Conservation (phyloP, 495 filamentous ascomycete species). For the Aspergillus olivimuriae region DNA sequence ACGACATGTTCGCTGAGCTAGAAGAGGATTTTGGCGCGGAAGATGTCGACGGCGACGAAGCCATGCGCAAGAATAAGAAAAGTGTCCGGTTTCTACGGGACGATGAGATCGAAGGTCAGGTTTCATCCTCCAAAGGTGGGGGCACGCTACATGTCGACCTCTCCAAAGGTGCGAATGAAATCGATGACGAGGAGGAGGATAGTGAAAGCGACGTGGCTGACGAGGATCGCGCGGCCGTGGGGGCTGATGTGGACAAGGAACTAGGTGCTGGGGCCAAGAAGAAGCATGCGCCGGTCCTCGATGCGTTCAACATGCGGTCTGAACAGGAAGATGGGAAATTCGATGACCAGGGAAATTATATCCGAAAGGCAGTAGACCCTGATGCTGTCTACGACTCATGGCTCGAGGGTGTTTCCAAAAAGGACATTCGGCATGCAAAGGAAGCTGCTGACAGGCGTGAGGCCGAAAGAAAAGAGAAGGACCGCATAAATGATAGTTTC, state of each 20-base stretch:
- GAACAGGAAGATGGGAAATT: constrained; percentile 93
- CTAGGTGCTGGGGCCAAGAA: constrained; percentile 85
- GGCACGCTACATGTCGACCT: constrained; percentile 60
- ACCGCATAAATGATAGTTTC: constrained; percentile 64
- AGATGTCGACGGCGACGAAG: constrained; percentile 41
- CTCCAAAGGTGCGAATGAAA: constrained; percentile 32
- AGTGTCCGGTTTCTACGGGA: constrained; percentile 69
- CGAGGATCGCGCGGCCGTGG: constrained; percentile 61
- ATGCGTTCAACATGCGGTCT: constrained; percentile 88
- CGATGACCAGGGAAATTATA: constrained; percentile 83
- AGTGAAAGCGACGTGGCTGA: constrained; percentile 67
- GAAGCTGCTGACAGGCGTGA: constrained; percentile 87
- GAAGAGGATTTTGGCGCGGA: constrained; percentile 55
- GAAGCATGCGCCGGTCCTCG: constrained; percentile 89
- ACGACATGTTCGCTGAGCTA: constrained; percentile 88
- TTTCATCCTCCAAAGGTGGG: constrained; percentile 63
- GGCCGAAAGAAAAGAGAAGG: constrained; percentile 60
- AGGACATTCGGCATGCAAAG: constrained; percentile 81
- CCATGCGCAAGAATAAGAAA: constrained; percentile 62
- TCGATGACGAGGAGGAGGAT: constrained; percentile 40
- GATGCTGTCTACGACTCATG: constrained; percentile 88
- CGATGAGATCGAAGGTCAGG: constrained; percentile 81
- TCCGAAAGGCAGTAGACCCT: constrained; percentile 83
- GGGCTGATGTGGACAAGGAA: constrained; percentile 74
- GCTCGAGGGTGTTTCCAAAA: constrained; percentile 87